Evolutionary conservation across 73 alveolate species (phyloP).

Genomic region (Stentor coeruleus): DNA sequence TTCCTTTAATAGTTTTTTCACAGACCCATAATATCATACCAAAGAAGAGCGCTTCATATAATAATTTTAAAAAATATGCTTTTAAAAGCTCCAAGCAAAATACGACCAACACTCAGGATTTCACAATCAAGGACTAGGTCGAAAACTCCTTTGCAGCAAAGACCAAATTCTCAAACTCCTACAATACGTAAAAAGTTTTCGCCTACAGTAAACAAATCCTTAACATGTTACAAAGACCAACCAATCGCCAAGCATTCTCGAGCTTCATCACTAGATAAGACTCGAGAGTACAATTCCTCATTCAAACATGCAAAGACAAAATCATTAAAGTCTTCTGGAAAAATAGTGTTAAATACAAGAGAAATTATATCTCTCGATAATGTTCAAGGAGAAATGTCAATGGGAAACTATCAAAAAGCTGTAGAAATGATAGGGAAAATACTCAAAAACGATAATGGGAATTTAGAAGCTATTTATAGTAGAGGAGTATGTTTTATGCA

Average conservation of each 20-base stretch:
- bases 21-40: no score
- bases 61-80: neutral
- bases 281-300: neutral
- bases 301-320: no score
- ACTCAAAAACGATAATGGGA: neutral
- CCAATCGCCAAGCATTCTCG: conserved; percentile 5
- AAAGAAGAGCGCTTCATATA: no score
- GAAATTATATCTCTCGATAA: neutral
- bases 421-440: neutral
- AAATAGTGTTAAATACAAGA: neutral
- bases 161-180: neutral
- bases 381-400: neutral
- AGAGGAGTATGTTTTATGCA: conserved; percentile 19
- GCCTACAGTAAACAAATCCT: conserved; percentile 12
- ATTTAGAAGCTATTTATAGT: conserved; percentile 3
- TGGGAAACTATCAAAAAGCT: neutral
- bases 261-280: conserved; percentile 12
- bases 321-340: neutral
- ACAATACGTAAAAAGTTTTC: neutral
- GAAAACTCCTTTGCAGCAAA: neutral
- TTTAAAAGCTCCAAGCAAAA: neutral
- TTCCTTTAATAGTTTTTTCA: no score
- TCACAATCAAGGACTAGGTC: conserved; percentile 1
- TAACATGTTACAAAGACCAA: neutral
- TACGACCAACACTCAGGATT: neutral